These are phyloP conservation scores for Hygrophorus russula DNA, from an alignment of 768 basidiomycete species.

Conservation along the genomic window DNA sequence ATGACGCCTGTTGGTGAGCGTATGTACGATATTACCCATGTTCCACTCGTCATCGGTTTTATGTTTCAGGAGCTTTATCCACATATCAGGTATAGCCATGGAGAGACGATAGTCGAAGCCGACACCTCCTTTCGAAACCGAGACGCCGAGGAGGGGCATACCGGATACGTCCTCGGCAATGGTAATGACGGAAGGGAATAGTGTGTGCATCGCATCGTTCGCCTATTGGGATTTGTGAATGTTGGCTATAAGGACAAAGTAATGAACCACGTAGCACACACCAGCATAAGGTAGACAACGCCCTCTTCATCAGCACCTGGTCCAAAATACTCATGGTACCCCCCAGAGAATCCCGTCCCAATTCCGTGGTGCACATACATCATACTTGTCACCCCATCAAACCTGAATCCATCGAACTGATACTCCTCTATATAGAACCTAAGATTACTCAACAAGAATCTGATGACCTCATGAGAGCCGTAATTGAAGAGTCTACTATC, in stretches of 20 bases:
- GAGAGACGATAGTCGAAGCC: constrained; percentile 98
- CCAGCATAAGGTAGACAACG: constrained; percentile 95
- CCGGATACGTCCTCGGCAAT: constrained; percentile 99
- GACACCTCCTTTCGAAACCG: constrained; percentile 74
- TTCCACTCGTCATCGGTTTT: constrained; percentile 81
- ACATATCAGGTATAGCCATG: constrained; percentile 99
- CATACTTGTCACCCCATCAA: constrained; percentile 99
- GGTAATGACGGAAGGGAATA: constrained; percentile 75
- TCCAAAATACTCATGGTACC: constrained; percentile 98
- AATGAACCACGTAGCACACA: constrained; percentile 26
- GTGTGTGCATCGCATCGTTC: constrained; percentile 76
- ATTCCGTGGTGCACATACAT: constrained; percentile 99
- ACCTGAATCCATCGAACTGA: constrained; percentile 94
- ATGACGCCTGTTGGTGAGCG: constrained; percentile 80
- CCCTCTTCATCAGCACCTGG: constrained; percentile 74
- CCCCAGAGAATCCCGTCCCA: constrained; percentile 94
- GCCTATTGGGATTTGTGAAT: constrained; percentile 42
- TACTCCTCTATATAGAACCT: constrained; percentile 95
- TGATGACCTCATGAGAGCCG: constrained; percentile 83
- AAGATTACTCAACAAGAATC: constrained; percentile 91
- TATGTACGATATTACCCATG: constrained; percentile 76
- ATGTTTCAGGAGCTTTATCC: constrained; percentile 98
- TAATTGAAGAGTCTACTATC: constrained; percentile 98
- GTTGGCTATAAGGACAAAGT: background rate
- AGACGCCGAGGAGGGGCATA: constrained; percentile 88